Evolutionary conservation across 305 asterid species (phyloP), one percentile per base, ranked within the genome.

Genomic region (Caryopteris hybrid): DNA sequence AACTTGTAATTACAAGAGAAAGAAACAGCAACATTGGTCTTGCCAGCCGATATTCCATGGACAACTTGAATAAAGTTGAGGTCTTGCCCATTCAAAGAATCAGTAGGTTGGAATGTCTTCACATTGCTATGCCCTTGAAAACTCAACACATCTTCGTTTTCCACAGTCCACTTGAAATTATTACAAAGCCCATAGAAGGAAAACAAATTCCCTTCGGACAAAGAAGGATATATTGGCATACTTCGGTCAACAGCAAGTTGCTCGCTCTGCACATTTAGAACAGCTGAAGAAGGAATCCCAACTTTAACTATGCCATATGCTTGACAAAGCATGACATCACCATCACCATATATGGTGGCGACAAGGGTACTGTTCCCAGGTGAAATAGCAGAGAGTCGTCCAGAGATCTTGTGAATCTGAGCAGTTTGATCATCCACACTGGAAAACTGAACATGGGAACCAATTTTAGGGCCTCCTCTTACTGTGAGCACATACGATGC

Each of bases 191-290:
- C 95, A 43, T 81, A 88, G 60, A 88, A 90, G 25, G 97, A 92
- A 80, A 92, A 88, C 60, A 90, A 73, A 71, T 86, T 88, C 27
- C 98, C 98, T 72, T 88, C 85, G 0, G 93, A 86, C 23, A 92
- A 64, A 71, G 86, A 81, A 77, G 98, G 91, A 76, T 82, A 71
- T 77, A 88, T 81, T 9, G 89, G 90, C 86, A 83, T 76, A 31
- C 62, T 75, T 53, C 80, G 82, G 70, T 86, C 89, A 76, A 90
- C 81, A 58, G 90, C 95, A 53, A 92, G 80, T 42, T 81, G 77
- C 74, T 85, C 86, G 16, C 96, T 90, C 82, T 92, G 97, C 73
- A 83, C 88, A 59, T 77, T 80, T 73, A 92, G 73, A 68, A 82
- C 59, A 22, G 96, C 97, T 13, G 88, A 78, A 17, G 85, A 81